A percentile compares a stretch with the other conserved stretches of the same genome.
These are phyloP conservation scores for Phytopythium montanum DNA, from an alignment of 352 stramenopile species.

Conservation along the genomic window DNA sequence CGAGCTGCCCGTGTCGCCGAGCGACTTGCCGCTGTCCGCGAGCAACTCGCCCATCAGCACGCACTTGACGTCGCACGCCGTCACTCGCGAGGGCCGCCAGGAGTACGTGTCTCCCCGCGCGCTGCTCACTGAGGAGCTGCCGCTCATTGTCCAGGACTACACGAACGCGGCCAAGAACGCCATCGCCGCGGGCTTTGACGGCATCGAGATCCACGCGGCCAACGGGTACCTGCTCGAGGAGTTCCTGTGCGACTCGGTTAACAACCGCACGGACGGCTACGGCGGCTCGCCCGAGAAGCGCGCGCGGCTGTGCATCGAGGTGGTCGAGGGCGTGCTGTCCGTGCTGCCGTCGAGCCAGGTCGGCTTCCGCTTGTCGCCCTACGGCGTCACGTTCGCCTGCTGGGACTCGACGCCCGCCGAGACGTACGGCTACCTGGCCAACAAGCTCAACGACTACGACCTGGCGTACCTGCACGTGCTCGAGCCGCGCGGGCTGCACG, in stretches of 20 bases:
- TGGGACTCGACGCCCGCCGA: conserved; percentile 19
- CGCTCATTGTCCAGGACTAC: conserved; percentile 62
- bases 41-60: conserved; percentile 11
- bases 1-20: conserved; percentile 41
- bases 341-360: conserved; percentile 13
- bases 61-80: conserved; percentile 28
- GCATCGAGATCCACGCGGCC: conserved; percentile 77
- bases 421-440: conserved; percentile 40
- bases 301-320: conserved; percentile 54
- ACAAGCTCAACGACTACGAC: conserved; percentile 9
- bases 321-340: conserved; percentile 40
- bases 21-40: too few species aligned
- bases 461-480: conserved; percentile 52
- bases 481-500: conserved; percentile 34
- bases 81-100: conserved; percentile 25
- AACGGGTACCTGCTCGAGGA: conserved; percentile 91
- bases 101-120: conserved; percentile 42
- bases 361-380: conserved; percentile 28
- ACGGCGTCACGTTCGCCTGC: conserved; percentile 23
- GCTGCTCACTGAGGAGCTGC: conserved; percentile 67
- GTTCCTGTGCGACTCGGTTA: conserved; percentile 67
- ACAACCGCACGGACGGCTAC: conserved; percentile 77
- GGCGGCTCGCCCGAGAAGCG: conserved; percentile 81
- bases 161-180: conserved; percentile 38
- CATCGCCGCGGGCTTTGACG: conserved; percentile 76